A percentile compares a stretch with the other conserved stretches of the same genome.
Evolutionary conservation across 1,284 basidiomycete genomes (phyloP).

Genomic region (Salmacisia buchloeana): DNA sequence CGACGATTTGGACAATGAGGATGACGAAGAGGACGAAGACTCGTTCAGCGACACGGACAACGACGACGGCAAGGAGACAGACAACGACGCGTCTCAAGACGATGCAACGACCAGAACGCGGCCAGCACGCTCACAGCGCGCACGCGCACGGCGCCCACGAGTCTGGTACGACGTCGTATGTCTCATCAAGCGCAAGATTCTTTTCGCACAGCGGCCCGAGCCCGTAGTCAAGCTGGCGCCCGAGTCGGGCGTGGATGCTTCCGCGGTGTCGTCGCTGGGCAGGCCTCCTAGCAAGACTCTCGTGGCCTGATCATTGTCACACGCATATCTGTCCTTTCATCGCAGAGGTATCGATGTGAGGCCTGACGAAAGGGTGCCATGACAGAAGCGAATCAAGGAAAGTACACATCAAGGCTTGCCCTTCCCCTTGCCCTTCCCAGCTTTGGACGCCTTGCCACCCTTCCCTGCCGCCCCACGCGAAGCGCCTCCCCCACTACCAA

Average conservation of each 20-base stretch:
- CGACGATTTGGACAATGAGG: not conserved
- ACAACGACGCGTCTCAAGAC: conserved; percentile 12
- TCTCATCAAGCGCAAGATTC: conserved; percentile 41
- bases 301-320: not conserved
- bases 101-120: conserved; percentile 16
- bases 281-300: not conserved
- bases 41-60: not conserved
- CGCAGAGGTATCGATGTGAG: too few species aligned
- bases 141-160: not conserved
- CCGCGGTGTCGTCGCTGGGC: not conserved
- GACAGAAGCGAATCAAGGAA: too few species aligned
- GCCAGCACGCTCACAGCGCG: conserved; percentile 7
- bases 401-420: too few species aligned
- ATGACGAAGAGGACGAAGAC: not conserved
- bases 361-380: too few species aligned
- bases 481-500: not conserved
- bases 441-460: too few species aligned
- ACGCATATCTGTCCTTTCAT: not conserved
- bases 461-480: not conserved
- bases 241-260: not conserved
- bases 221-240: conserved; percentile 27
- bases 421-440: too few species aligned
- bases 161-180: conserved; percentile 40
- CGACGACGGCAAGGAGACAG: conserved; percentile 16
- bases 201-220: conserved; percentile 41